Base-by-base conservation (phyloP, 495 filamentous ascomycete species). In the Parmelia sp. region DNA sequence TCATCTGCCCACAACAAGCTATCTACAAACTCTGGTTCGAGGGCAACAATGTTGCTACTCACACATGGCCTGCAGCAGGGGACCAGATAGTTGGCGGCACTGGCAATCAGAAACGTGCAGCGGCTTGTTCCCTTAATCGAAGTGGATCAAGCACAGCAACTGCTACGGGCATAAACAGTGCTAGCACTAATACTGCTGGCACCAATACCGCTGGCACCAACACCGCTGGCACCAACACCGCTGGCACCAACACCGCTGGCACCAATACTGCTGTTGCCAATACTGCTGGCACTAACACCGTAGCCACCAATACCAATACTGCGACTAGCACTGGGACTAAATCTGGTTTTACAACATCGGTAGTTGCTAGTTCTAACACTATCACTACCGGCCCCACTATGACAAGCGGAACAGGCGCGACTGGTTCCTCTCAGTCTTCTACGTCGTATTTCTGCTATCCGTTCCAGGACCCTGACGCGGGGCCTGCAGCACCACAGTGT, bases 381-480 rank as follows among this genome's bases (percentile, higher is more conserved):
- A 47, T 47, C 44, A 47, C 44, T 17, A 8, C 40, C 21, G 40
- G 40, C 15, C 40, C 40, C 40, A 44, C 40, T 19, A 21, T 8
- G 15, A 44, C 40, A 44, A 44, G 12, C 4, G 40, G 40, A 44
- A 14, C 40, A 21, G 17, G 40, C 17, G 4, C 40, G 40, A 44
- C 6, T 23, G 44, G 44, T 23, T 47, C 44, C 23, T 47, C 44
- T n/a, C 44, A 23, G 19, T 47, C 44, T 47, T 47, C 44, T 23
- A 47, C n/a, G 19, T 47, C 44, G 19, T 47, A 47, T 15, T 2
- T 2, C 68, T 60, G 67, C 9, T 56, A 68, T 4, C 72, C 68
- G 31, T 72, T 73, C 59, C 74, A 65, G 71, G 69, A 71, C 37
- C 56, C 56, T 35, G 56, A 56, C 77, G 74, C 42, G 81, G 83